Percentiles rank a stretch among this genome's conserved stretches.
These are phyloP conservation scores for Prunus persica DNA, from an alignment of 306 rosid species.

Conservation along the genomic window DNA sequence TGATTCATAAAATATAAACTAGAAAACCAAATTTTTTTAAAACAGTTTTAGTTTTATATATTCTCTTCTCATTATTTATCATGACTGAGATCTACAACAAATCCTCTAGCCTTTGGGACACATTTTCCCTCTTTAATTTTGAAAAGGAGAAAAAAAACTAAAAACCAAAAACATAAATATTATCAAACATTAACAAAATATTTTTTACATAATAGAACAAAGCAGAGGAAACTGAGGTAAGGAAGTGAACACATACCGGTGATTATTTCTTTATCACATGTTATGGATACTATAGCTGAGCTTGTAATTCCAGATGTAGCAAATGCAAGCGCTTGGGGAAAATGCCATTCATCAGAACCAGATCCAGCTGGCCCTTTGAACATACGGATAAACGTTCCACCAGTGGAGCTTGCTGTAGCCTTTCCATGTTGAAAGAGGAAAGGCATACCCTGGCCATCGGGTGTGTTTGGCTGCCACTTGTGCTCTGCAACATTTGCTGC, in stretches of 20 bases:
- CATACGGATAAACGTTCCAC: conserved; percentile 84
- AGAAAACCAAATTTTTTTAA: background rate
- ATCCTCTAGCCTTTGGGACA: background rate
- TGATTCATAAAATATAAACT: background rate
- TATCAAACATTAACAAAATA: conserved; percentile 1
- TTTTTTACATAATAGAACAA: background rate
- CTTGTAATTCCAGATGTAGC: conserved; percentile 85
- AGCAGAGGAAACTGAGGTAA: background rate
- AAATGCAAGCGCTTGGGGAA: conserved; percentile 86
- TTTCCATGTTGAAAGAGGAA: conserved; percentile 93
- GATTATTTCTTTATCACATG: conserved; percentile 81
- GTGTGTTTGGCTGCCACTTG: conserved; percentile 98
- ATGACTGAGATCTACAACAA: too few species aligned
- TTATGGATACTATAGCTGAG: conserved; percentile 73
- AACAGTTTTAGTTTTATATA: background rate
- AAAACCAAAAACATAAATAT: background rate
- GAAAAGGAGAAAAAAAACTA: background rate
- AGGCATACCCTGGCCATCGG: conserved; percentile 96
- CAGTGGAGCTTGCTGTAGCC: conserved; percentile 47
- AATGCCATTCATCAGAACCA: conserved; percentile 65
- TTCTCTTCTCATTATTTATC: background rate
- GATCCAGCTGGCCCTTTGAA: conserved; percentile 77
- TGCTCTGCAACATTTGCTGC: conserved; percentile 90
- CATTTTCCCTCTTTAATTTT: background rate
- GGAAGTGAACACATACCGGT: conserved; percentile 53